Percentiles rank a stretch among this genome's conserved stretches.
Conservation (phyloP, 192 early-diverging fungal genomes). For the Coemansia sp. region DNA sequence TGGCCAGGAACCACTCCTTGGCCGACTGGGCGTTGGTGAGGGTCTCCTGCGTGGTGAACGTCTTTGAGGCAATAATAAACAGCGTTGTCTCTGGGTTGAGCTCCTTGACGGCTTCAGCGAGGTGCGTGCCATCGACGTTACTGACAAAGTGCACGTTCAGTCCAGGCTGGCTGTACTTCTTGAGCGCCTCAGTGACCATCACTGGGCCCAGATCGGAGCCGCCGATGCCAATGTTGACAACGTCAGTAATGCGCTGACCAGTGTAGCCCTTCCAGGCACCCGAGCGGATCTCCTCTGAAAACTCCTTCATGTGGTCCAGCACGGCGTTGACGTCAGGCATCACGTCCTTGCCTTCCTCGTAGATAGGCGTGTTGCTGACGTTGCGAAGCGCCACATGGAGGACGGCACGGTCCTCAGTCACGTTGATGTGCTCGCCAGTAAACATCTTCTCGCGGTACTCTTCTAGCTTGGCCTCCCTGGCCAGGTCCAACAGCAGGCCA, state of each 20-base stretch:
- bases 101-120: conserved; percentile 89
- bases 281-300: conserved; percentile 81
- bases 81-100: conserved; percentile 86
- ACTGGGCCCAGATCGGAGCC: conserved; percentile 97
- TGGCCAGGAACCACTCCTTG: conserved; percentile 89
- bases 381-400: conserved; percentile 96
- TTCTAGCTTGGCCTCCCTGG: conserved; percentile 82
- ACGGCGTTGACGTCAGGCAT: conserved; percentile 95
- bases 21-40: conserved; percentile 96
- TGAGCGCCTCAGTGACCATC: conserved; percentile 99
- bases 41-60: conserved; percentile 99
- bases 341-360: conserved; percentile 87
- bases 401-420: conserved; percentile 95
- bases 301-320: conserved; percentile 88
- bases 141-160: conserved; percentile 94
- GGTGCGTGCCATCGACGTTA: conserved; percentile 98
- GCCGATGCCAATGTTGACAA: conserved; percentile 99
- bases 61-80: conserved; percentile 98
- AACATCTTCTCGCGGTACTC: conserved; percentile 94
- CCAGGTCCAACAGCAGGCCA: conserved; percentile 77
- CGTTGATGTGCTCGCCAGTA: conserved; percentile 93
- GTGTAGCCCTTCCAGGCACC: conserved; percentile 97
- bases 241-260: conserved; percentile 89
- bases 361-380: conserved; percentile 79
- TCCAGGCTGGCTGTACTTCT: conserved; percentile 81